These are phyloP conservation scores for Purpureocillium lavendulum DNA, from an alignment of 2,329 filamentous ascomycete species.

Conservation along the genomic window DNA sequence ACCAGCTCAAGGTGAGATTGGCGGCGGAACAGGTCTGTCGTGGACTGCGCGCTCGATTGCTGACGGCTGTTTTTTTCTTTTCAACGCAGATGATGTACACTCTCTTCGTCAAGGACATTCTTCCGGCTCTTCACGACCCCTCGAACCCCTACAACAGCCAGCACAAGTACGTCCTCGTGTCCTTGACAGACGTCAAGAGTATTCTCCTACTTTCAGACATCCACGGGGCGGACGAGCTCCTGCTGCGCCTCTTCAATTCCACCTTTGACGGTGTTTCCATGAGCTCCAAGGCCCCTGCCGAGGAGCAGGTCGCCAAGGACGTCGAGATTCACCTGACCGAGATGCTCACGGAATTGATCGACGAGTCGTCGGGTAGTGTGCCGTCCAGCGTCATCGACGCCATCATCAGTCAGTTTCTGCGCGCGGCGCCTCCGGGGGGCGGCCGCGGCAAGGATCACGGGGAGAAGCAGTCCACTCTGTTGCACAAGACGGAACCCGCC, in stretches of 20 bases:
- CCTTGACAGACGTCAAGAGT: slow-evolving; percentile 87
- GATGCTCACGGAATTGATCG: slow-evolving; percentile 75
- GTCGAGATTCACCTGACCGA: slow-evolving; percentile 89
- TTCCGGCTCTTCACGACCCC: slow-evolving; percentile 79
- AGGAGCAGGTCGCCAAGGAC: slow-evolving; percentile 83
- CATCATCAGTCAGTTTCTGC: slow-evolving; percentile 90
- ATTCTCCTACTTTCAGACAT: slow-evolving; percentile 87
- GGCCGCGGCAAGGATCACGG: slow-evolving; percentile 57
- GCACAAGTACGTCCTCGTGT: slow-evolving; percentile 84
- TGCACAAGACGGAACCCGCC: slow-evolving; percentile 80
- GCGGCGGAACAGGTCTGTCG: not conserved
- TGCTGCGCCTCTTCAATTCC: slow-evolving; percentile 72
- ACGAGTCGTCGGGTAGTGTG: slow-evolving; percentile 66
- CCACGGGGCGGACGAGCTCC: slow-evolving; percentile 69
- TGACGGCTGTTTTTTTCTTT: slow-evolving; percentile 5
- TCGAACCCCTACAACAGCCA: slow-evolving; percentile 86
- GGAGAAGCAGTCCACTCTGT: slow-evolving; percentile 71
- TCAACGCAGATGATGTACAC: slow-evolving; percentile 80
- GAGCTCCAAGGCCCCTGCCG: slow-evolving; percentile 63
- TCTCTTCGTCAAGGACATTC: slow-evolving; percentile 73
- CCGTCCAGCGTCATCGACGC: slow-evolving; percentile 80
- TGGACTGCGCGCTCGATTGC: not conserved
- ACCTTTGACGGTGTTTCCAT: slow-evolving; percentile 90
- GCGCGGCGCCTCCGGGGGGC: slow-evolving; percentile 66
- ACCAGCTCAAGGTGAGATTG: slow-evolving; percentile 75